Evolutionary conservation across 2,329 filamentous ascomycete species (phyloP).

Genomic region (Exophiala sp.): DNA sequence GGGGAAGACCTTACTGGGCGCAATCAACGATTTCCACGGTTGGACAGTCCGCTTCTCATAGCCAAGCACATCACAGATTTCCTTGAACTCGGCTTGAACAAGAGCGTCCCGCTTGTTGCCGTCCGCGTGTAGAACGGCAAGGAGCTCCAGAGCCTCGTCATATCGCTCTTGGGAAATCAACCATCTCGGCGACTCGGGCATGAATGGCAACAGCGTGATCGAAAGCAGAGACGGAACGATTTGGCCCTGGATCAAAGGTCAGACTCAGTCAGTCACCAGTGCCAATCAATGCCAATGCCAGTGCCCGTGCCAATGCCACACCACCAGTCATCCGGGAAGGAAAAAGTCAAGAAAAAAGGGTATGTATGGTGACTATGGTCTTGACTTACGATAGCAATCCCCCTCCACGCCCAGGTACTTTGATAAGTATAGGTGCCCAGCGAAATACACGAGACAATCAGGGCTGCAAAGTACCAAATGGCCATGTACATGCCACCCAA

Average conservation of each 20-base stretch:
- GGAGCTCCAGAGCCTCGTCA: constrained; percentile 17
- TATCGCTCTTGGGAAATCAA: constrained; percentile 24
- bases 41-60: no score
- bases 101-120: constrained; percentile 8
- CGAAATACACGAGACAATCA: constrained; percentile 46
- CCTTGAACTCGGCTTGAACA: constrained; percentile 5
- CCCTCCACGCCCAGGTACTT: constrained; percentile 15
- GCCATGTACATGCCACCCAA: not conserved
- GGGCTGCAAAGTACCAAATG: constrained; percentile 26
- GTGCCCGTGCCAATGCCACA: no score
- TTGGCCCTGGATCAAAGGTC: constrained; percentile 11
- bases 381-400: no score
- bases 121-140: constrained; percentile 11
- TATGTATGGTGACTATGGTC: no score
- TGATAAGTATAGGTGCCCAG: constrained; percentile 34
- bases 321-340: no score
- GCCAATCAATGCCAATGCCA: constrained; percentile 8
- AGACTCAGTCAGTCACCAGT: no score
- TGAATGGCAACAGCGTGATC: constrained; percentile 38
- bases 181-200: constrained; percentile 25
- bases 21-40: no score
- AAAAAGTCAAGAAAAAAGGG: no score
- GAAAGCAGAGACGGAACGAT: constrained; percentile 18
- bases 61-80: constrained; percentile 3
- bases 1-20: no score